phyloP scores from a whole-genome alignment of 163 green algal genomes.

The Chlamydomonas reinhardtii region DNA sequence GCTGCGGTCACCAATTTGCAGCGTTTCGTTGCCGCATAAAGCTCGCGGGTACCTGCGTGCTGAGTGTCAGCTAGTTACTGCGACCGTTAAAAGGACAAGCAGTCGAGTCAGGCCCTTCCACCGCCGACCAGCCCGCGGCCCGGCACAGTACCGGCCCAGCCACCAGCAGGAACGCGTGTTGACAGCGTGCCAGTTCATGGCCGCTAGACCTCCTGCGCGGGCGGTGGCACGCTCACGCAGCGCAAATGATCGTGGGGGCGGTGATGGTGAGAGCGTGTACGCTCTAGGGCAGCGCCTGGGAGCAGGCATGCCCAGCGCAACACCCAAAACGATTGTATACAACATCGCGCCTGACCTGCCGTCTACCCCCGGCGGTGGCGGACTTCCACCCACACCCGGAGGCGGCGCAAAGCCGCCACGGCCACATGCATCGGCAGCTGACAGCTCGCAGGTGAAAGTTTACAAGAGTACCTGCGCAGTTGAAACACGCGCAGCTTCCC shows the following conservation, averaged over 20 bases:
- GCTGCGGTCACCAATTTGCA: no score
- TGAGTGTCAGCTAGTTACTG: no score
- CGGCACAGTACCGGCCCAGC: no score
- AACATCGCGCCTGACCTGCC: conserved; percentile 50
- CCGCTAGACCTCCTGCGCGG: conserved; percentile 8
- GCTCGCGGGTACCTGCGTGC: no score
- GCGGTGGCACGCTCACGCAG: conserved; percentile 10
- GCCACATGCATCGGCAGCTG: conserved; percentile 32
- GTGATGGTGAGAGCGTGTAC: conserved; percentile 47
- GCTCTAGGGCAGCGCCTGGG: conserved; percentile 25
- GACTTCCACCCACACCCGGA: neutral
- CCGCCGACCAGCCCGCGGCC: no score
- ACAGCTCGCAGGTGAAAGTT: conserved; percentile 75
- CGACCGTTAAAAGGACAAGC: no score
- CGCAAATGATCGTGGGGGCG: neutral
- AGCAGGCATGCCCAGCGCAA: neutral
- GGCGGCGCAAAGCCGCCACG: neutral
- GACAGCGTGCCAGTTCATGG: conserved; percentile 2
- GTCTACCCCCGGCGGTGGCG: neutral
- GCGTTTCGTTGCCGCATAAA: no score
- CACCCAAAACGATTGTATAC: conserved; percentile 56
- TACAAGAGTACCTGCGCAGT: no score
- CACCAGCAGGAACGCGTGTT: no score
- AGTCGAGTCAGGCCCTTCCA: no score
- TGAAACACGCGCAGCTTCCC: no score